Conservation (phyloP, 2,329 filamentous ascomycete genomes). For the Exophiala dermatitidis region DNA sequence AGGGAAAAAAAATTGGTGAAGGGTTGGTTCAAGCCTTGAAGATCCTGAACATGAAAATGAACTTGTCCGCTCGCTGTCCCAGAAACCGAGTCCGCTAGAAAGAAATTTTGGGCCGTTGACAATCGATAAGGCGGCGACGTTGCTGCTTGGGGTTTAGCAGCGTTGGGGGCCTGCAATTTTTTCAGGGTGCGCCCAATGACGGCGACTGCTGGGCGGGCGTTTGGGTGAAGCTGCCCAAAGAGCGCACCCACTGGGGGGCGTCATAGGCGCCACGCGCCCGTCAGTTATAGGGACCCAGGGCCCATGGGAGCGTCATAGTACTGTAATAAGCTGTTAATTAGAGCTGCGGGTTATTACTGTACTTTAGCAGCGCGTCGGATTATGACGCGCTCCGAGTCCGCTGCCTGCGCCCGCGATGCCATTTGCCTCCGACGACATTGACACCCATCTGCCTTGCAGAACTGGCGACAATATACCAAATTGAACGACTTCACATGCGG, state of each 20-base stretch:
- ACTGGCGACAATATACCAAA: background rate
- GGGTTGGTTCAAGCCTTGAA: background rate
- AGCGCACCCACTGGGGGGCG: background rate
- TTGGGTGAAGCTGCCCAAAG: background rate
- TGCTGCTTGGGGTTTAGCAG: background rate
- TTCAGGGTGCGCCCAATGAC: background rate
- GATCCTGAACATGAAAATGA: background rate
- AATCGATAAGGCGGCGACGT: background rate
- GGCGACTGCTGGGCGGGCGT: background rate
- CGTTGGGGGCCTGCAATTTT: background rate
- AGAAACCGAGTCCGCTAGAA: slow-evolving; percentile 8
- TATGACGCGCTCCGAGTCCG: background rate
- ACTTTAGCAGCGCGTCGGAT: background rate
- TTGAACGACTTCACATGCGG: too few relatives aligned
- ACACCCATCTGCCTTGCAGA: background rate
- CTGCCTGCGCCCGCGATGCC: background rate
- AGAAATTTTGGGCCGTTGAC: background rate
- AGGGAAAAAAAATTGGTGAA: background rate
- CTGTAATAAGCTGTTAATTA: background rate
- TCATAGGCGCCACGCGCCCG: background rate
- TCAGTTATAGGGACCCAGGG: background rate
- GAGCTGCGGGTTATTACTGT: background rate
- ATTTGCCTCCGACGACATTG: background rate
- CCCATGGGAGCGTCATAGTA: background rate
- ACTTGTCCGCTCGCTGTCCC: slow-evolving; percentile 8